Base-by-base conservation (phyloP, 2,329 filamentous ascomycete species). In the Teratosphaeria pseudoeucalypti region DNA sequence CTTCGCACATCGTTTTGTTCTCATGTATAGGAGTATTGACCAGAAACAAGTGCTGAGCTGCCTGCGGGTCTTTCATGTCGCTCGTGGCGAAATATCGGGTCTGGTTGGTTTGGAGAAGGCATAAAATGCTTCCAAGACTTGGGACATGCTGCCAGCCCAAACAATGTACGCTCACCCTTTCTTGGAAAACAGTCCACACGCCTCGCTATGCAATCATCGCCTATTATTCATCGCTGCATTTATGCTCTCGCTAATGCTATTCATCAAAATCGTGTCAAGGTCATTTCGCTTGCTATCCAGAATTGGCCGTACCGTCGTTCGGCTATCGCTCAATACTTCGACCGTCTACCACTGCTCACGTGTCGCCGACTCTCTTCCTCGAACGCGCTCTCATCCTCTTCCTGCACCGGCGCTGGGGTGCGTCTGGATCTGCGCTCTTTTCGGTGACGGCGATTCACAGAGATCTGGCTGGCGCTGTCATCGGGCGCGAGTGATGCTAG, bases 381-480 rank as follows among this genome's bases (percentile, higher is more conserved):
- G 52, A 56, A 62, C 47, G 34, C 29, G 52, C 58, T 62, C 58
- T 60, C 62, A n/a, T 59, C 62, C 54, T 61, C 61, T 56, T 60
- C 62, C 56, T 47, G 34, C 52, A 60, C 62, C 5, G 61, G 61
- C 34, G 58, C 60, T 12, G 62, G 60, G n/a, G 56, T 60, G 12
- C 61, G 9, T 34, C 56, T 37, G 57, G 57, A 54, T 54, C 60
- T 27, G 52, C 58, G 52, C 62, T 56, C 83, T 86, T 68, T 85
- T 23, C 78, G 65, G 85, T 79, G 66, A 68, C 87, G 80, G 66
- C 87, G 74, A 57, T 85, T 86, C 70, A 85, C 88, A 69, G 84
- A 86, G 61, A 92, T 89, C 70, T 92, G 91, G 73, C 88, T 91
- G 27, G 89, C 89, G 58, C 83, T 87, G 72, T 92, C 89, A 68